A percentile compares a stretch with the other conserved stretches of the same genome.
Conservation (phyloP, 495 filamentous ascomycete species). For the Annulohypoxylon nitens region DNA sequence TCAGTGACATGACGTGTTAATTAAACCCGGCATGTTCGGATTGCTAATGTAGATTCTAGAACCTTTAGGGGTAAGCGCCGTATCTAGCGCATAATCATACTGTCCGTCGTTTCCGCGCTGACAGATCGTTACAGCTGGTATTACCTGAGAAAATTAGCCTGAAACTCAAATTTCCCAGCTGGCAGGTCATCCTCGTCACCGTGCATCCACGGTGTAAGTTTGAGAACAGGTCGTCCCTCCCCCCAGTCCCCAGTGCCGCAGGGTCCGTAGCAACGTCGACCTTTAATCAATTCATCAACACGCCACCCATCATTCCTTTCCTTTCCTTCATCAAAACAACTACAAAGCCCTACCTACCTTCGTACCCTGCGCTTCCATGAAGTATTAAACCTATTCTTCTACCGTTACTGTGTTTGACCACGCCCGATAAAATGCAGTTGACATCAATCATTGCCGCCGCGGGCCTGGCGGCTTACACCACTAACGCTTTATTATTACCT, state of each 20-base stretch:
- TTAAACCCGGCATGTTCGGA: slow-evolving; percentile 27
- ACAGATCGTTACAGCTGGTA: slow-evolving; percentile 6
- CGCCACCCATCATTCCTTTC: slow-evolving; percentile 41
- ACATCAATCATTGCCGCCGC: slow-evolving; percentile 47
- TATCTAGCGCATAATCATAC: neutral
- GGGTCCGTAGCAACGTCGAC: slow-evolving; percentile 31
- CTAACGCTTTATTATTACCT: slow-evolving; percentile 52
- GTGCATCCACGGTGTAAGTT: slow-evolving; percentile 5
- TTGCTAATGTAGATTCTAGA: slow-evolving; percentile 31
- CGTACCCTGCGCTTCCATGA: slow-evolving; percentile 42
- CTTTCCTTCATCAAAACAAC: slow-evolving; percentile 42
- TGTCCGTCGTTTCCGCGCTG: neutral
- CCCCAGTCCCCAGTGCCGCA: slow-evolving; percentile 16
- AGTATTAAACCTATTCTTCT: slow-evolving; percentile 35
- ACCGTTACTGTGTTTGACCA: slow-evolving; percentile 31
- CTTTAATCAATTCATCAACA: slow-evolving; percentile 29
- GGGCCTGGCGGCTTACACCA: slow-evolving; percentile 50
- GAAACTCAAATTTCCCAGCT: slow-evolving; percentile 16
- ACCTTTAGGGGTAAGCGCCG: slow-evolving; percentile 6
- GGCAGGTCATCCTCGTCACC: neutral
- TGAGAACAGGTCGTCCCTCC: slow-evolving; percentile 37
- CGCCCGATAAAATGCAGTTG: slow-evolving; percentile 47
- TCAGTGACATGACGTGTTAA: slow-evolving; percentile 33
- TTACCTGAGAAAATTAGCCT: neutral
- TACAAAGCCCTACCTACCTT: slow-evolving; percentile 21